Conservation (phyloP, 1,284 basidiomycete genomes). For the Omphalotus olearius region DNA sequence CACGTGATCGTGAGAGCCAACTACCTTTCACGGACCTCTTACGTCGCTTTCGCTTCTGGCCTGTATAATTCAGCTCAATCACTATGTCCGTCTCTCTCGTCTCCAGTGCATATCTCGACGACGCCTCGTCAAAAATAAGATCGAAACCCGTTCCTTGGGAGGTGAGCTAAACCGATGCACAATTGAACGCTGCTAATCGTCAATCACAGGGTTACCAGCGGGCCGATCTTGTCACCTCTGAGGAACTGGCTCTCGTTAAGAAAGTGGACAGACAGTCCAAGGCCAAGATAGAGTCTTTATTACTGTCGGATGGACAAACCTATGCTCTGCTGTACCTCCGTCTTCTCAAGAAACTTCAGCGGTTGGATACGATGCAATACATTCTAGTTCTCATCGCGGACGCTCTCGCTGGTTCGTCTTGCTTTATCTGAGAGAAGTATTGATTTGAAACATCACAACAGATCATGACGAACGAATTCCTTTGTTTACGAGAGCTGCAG, state of each 20-base stretch:
- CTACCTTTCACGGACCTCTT: neutral
- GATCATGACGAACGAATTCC: slow-evolving; percentile 79
- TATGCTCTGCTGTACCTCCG: slow-evolving; percentile 91
- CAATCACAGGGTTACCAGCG: slow-evolving; percentile 83
- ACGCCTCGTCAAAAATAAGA: slow-evolving; percentile 83
- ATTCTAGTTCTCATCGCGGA: slow-evolving; percentile 91
- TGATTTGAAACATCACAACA: neutral
- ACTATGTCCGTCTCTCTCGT: slow-evolving; percentile 80
- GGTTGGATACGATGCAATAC: slow-evolving; percentile 92
- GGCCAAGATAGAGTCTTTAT: slow-evolving; percentile 68
- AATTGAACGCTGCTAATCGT: slow-evolving; percentile 10
- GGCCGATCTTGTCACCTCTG: slow-evolving; percentile 83
- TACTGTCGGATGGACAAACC: slow-evolving; percentile 74
- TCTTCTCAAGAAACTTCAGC: slow-evolving; percentile 88
- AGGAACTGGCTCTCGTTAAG: slow-evolving; percentile 90
- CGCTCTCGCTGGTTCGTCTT: slow-evolving; percentile 69
- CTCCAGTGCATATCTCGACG: slow-evolving; percentile 85
- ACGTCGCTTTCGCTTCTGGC: neutral
- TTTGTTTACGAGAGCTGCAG: slow-evolving; percentile 59
- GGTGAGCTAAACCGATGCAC: slow-evolving; percentile 42
- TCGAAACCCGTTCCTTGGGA: slow-evolving; percentile 96
- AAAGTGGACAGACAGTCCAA: slow-evolving; percentile 80
- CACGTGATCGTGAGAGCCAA: slow-evolving; percentile 5
- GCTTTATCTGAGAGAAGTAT: neutral
- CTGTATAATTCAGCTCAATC: neutral